Evolutionary conservation across 306 rosid genomes (phyloP), one percentile per base, ranked within the genome.

Genomic region (Neltuma alba): DNA sequence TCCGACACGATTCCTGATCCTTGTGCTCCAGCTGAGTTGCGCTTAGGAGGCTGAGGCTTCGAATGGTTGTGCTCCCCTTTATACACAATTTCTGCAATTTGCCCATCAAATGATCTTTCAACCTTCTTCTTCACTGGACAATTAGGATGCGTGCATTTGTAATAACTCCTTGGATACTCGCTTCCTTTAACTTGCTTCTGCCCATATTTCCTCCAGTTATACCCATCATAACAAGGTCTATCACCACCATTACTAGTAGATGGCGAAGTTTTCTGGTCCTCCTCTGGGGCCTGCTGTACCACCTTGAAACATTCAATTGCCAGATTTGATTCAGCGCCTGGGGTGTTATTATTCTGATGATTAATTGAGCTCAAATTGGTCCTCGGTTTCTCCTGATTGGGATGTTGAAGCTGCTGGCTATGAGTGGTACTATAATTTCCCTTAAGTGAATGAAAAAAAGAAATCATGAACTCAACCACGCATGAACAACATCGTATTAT

Each of bases 101-200:
- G 87, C 1, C 99, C 99, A 74, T 93, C 97, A 75, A 89, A 85
- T 72, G 98, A 95, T 88, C 96, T 88, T 86, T 95, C 99, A 21
- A 95, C 98, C 82, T 91, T 95, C 93, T 91, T 95, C 79, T 93
- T 95, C 89, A 93, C 97, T 3, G 94, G 98, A 79, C 97, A 95
- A 79, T 87, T 90, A 15, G 97, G 99, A 80, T 93, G 82, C 3
- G 99, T 95, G 87, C 99, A 95, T 87, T 93, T 95, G 71, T 93
- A 95, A 79, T 95, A 95, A 61, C 99, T 95, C 81, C 97, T 81
- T 0, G 99, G 98, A 57, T 78, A 95, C 85, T 93, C 98, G n/a
- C 98, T 95, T 74, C 98, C 99, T 77, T 93, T 95, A 9, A 95
- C 99, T 88, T 93, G 96, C 86, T 95, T 95, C 85, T 95, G 99